Base-by-base conservation (phyloP, 2,329 filamentous ascomycete genomes). In the Xylariaceae sp. region DNA sequence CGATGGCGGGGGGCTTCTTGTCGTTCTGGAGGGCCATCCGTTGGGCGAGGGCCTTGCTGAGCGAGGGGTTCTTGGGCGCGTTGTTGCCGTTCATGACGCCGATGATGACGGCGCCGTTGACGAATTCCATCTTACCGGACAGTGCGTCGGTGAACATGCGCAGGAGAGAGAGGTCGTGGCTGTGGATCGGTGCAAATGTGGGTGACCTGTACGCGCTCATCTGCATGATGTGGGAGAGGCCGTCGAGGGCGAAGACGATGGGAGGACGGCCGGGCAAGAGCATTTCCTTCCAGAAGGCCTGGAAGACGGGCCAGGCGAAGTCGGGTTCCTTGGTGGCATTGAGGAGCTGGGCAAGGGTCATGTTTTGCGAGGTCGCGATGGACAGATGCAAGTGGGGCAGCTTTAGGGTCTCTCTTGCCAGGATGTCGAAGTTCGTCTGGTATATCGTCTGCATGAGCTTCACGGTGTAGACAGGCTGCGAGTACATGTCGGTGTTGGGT, bases 281-380 rank as follows among this genome's bases (percentile, higher is more conserved):
- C 53, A 97, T 84, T 75, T 97, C 93, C 35, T 81, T 75, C 90
- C 90, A 94, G 54, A 97, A 79, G 9, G 90, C 88, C 66, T 86
- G 78, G 77, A 96, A 93, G 56, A 92, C 84, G 8, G 86, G 80
- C 88, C 89, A 95, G 48, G 92, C 87, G 64, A 86, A 77, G 61
- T 94, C 90, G 39, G 87, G 80, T 68, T 96, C 90, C 69, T 85
- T 84, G 65, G 87, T 85, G 51, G 87, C 88, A 62, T 83, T 83
- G 68, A 85, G 83, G 57, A 97, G 82, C 55, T 87, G 82, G 63
- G 83, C 80, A 23, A 97, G 83, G 4, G 82, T 82, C 66, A 81
- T 82, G 59, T 80, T 79, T 49, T 78, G 74, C 57, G 85, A 82
- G 47, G 88, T 74, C 45, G 82, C 76, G 58, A 86, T 75, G 53